These are phyloP conservation scores for Chaetoceros muelleri DNA, from an alignment of 108 stramenopile species.

Conservation along the genomic window DNA sequence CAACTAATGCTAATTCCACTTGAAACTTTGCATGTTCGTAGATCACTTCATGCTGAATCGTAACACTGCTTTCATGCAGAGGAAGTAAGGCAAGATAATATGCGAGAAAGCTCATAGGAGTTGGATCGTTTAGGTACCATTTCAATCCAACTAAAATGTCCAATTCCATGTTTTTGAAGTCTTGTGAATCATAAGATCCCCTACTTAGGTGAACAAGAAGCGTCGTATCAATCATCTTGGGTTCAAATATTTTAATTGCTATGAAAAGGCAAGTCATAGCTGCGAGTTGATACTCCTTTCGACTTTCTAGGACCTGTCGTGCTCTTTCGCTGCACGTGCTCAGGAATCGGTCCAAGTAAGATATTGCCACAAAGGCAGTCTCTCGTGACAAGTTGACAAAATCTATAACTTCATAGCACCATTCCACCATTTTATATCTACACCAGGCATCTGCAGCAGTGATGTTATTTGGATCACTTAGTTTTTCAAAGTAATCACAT, in stretches of 20 bases:
- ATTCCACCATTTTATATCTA: constrained; percentile 40
- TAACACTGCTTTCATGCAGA: not conserved
- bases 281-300: constrained; percentile 49
- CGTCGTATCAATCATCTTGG: constrained; percentile 32
- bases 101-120: constrained; percentile 13
- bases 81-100: constrained; percentile 18
- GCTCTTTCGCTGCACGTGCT: constrained; percentile 15
- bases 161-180: constrained; percentile 48
- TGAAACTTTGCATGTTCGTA: constrained; percentile 22
- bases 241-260: constrained; percentile 61
- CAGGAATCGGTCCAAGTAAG: constrained; percentile 42
- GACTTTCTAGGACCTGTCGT: constrained; percentile 1
- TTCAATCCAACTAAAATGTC: constrained; percentile 23
- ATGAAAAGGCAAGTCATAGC: constrained; percentile 57
- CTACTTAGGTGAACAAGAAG: constrained; percentile 44
- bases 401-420: constrained; percentile 54
- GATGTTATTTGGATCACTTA: not conserved
- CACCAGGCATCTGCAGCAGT: constrained; percentile 24
- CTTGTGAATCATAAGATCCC: constrained; percentile 29
- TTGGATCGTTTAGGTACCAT: constrained; percentile 28
- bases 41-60: constrained; percentile 3
- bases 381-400: constrained; percentile 46
- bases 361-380: constrained; percentile 48
- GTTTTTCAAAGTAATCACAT: not conserved
- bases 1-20: constrained; percentile 19